Evolutionary conservation across 495 filamentous ascomycete species (phyloP), one percentile per base, ranked within the genome.

Genomic region (Aspergillus coremiiformis): DNA sequence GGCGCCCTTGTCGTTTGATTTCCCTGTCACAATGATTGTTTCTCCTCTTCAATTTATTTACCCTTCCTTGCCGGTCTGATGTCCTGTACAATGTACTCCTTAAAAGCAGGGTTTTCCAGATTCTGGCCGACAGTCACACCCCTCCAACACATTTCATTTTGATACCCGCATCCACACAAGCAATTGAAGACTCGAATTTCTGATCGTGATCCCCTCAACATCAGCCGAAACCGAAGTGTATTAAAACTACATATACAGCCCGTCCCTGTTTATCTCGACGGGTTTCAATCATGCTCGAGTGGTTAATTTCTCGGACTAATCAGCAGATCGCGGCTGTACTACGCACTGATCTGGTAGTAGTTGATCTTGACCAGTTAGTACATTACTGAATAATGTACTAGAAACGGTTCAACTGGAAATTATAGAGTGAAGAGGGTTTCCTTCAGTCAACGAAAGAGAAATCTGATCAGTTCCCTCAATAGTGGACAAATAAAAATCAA

Each of bases 1-100:
- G 51, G 53, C 55, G 55, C 60, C 60, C 47, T 56, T 39, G n/a
- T 54, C 44, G 17, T 37, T 39, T 44, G n/a, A 49, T 57, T 51
- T 53, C 56, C 53, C 47, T 53, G 52, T 35, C 51, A 50, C 53
- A 39, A 37, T 52, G 33, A 50, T 51, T 51, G 49, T 50, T 45
- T 56, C 45, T 26, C 42, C 22, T 48, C 52, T 58, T 17, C 29
- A 26, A 42, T 39, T 33, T 23, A 45, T 45, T 37, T 54, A 33
- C 41, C 23, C 47, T 45, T 20, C 24, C 55, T 47, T 42, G 39
- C 44, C 49, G 24, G 22, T 23, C 53, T 44, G 42, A 19, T 19
- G 21, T 29, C 43, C 39, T 30, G n/a, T n/a, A n/a, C n/a, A n/a
- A 30, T 30, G 7, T 30, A 2, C 32, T n/a, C 12, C 32, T 35